phyloP scores from a whole-genome alignment of 306 rosid species.

The Vigna reflexopilosa region DNA sequence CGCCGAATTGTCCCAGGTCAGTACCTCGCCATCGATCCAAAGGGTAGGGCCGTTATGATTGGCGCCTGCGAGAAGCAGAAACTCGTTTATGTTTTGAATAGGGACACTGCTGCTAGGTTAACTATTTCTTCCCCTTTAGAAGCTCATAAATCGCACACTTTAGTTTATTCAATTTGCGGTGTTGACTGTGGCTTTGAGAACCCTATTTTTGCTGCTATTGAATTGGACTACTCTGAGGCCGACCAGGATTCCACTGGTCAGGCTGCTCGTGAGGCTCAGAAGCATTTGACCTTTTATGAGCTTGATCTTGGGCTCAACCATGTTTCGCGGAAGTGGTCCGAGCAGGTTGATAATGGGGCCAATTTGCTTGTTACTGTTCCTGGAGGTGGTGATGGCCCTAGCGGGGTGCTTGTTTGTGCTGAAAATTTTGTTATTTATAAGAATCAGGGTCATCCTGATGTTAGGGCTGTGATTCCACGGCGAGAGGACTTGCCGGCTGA shows the following conservation, averaged over 20 bases:
- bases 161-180: constrained; percentile 92
- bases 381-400: constrained; percentile 97
- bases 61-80: constrained; percentile 98
- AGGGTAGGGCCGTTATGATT: constrained; percentile 95
- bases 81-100: constrained; percentile 89
- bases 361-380: constrained; percentile 95
- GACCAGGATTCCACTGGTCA: constrained; percentile 87
- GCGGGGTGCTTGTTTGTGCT: constrained; percentile 96
- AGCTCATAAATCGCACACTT: constrained; percentile 85
- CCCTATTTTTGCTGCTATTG: constrained; percentile 92
- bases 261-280: constrained; percentile 87
- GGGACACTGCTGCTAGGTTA: constrained; percentile 92
- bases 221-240: constrained; percentile 88
- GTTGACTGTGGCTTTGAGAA: constrained; percentile 98
- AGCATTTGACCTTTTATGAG: constrained; percentile 84
- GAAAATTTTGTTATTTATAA: constrained; percentile 95
- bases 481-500: constrained; percentile 84
- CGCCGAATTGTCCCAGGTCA: constrained; percentile 95
- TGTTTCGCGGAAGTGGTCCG: constrained; percentile 97
- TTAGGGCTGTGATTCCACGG: constrained; percentile 94
- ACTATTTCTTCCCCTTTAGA: constrained; percentile 93
- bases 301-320: constrained; percentile 95
- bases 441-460: constrained; percentile 87
- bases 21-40: constrained; percentile 87
- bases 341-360: constrained; percentile 93